These are phyloP conservation scores for Candida chilensis DNA, from an alignment of 805 yeast genomes.

Conservation along the genomic window DNA sequence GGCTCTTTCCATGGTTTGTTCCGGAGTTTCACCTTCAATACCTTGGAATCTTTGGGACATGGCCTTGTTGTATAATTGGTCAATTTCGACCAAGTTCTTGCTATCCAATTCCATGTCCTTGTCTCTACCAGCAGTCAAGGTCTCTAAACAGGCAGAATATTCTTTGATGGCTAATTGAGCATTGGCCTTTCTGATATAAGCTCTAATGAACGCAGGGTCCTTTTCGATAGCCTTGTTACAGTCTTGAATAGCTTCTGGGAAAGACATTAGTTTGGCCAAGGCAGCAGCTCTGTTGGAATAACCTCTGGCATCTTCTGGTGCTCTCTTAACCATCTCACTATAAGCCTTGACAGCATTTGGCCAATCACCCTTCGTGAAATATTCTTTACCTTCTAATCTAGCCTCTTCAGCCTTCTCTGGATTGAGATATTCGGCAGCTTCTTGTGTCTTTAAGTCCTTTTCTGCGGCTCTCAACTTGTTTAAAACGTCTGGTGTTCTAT, in stretches of 20 bases:
- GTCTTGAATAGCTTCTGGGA: slow-evolving; percentile 93
- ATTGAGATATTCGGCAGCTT: slow-evolving; percentile 70
- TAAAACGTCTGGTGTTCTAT: slow-evolving; percentile 89
- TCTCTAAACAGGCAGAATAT: slow-evolving; percentile 71
- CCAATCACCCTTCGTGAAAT: slow-evolving; percentile 88
- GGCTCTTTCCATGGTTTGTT: slow-evolving; percentile 86
- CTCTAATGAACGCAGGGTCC: slow-evolving; percentile 87
- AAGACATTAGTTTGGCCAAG: slow-evolving; percentile 85
- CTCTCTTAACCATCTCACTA: slow-evolving; percentile 92
- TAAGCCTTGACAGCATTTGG: slow-evolving; percentile 93
- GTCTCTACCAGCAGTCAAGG: slow-evolving; percentile 69
- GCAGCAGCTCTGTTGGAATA: slow-evolving; percentile 98
- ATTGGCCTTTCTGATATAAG: slow-evolving; percentile 93
- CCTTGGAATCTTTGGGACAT: slow-evolving; percentile 71
- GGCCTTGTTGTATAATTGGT: slow-evolving; percentile 73
- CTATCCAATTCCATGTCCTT: slow-evolving; percentile 62
- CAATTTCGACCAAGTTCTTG: slow-evolving; percentile 65
- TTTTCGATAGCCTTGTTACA: slow-evolving; percentile 82
- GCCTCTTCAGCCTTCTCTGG: slow-evolving; percentile 95
- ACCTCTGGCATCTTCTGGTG: slow-evolving; percentile 95
- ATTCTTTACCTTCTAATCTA: slow-evolving; percentile 84
- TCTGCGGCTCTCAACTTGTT: slow-evolving; percentile 83
- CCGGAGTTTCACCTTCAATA: slow-evolving; percentile 83
- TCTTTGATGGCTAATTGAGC: slow-evolving; percentile 90
- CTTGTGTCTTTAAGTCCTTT: slow-evolving; percentile 72